Percentiles rank a stretch among this genome's conserved stretches.
Evolutionary conservation across 805 yeast species (phyloP).

Genomic region (Suhomyces pyralidae): DNA sequence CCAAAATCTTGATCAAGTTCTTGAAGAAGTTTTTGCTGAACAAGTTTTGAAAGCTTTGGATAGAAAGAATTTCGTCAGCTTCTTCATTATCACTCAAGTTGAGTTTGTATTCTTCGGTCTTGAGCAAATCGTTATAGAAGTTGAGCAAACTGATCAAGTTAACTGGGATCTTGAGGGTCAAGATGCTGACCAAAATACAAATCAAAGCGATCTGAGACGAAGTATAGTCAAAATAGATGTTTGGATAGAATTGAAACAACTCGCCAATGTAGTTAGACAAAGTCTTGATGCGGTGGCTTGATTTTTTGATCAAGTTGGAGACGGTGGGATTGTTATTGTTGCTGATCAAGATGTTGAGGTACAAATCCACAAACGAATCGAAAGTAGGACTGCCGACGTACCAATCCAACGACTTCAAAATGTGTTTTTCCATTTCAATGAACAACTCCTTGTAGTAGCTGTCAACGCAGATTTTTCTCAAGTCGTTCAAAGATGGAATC

Average conservation of each 20-base stretch:
- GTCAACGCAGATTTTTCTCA: slow-evolving; percentile 56
- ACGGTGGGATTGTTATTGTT: slow-evolving; percentile 16
- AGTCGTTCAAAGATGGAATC: slow-evolving; percentile 51
- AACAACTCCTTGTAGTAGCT: slow-evolving; percentile 56
- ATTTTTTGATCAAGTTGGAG: slow-evolving; percentile 9
- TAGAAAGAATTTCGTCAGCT: slow-evolving; percentile 19
- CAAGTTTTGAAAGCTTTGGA: slow-evolving; percentile 10
- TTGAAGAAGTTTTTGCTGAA: slow-evolving; percentile 22
- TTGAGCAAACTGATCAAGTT: slow-evolving; percentile 18
- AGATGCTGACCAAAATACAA: slow-evolving; percentile 35
- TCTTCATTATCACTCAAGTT: slow-evolving; percentile 26
- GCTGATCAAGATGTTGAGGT: slow-evolving; percentile 36
- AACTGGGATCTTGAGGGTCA: slow-evolving; percentile 34
- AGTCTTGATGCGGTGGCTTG: slow-evolving; percentile 35
- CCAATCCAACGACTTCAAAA: slow-evolving; percentile 65
- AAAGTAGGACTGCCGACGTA: slow-evolving; percentile 57
- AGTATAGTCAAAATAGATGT: slow-evolving; percentile 53
- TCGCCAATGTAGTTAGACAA: slow-evolving; percentile 66
- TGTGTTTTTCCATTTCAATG: slow-evolving; percentile 66
- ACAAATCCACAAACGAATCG: slow-evolving; percentile 61
- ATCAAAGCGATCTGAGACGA: slow-evolving; percentile 52
- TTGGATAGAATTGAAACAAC: slow-evolving; percentile 59
- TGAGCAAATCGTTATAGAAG: slow-evolving; percentile 17
- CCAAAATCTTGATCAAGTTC: slow-evolving; percentile 34
- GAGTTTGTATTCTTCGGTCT: slow-evolving; percentile 20